phyloP scores from a whole-genome alignment of 2,329 filamentous ascomycete species.

The Basipetospora sp. region DNA sequence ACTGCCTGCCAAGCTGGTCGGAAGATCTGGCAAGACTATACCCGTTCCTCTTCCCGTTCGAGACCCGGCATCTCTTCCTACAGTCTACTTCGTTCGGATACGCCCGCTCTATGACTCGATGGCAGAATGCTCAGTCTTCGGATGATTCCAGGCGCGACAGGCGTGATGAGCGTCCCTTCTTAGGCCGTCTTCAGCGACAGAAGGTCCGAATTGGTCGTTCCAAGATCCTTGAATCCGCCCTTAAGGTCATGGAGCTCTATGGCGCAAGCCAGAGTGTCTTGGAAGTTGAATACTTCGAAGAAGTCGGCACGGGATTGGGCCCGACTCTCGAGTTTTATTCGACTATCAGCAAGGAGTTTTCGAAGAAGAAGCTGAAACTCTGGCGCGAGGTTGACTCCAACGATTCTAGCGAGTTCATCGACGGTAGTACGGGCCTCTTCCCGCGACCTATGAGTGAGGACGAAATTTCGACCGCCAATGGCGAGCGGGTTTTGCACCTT shows the following conservation, averaged over 20 bases:
- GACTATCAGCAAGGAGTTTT: constrained; percentile 90
- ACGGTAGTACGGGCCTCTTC: constrained; percentile 72
- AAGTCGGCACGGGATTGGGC: constrained; percentile 88
- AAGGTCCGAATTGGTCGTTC: constrained; percentile 93
- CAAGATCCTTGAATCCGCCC: constrained; percentile 88
- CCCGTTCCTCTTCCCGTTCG: constrained; percentile 94
- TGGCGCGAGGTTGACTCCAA: constrained; percentile 82
- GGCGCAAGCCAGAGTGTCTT: constrained; percentile 90
- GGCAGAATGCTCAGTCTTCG: constrained; percentile 78
- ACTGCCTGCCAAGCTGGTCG: constrained; percentile 88
- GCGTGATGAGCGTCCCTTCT: constrained; percentile 78
- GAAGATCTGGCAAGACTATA: constrained; percentile 88
- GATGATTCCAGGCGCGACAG: constrained; percentile 72
- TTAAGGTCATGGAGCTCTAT: constrained; percentile 98
- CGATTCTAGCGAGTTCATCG: constrained; percentile 65
- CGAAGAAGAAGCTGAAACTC: constrained; percentile 89
- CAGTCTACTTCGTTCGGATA: constrained; percentile 98
- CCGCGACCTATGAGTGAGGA: constrained; percentile 77
- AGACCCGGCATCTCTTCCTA: constrained; percentile 89
- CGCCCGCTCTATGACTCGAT: constrained; percentile 88
- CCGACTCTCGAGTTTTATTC: constrained; percentile 97
- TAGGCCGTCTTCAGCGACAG: constrained; percentile 82
- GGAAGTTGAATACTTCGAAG: constrained; percentile 97
- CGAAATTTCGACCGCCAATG: constrained; percentile 57
- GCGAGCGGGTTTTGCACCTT: constrained; percentile 73